A percentile compares a stretch with the other conserved stretches of the same genome.
Evolutionary conservation across 352 stramenopile genomes (phyloP).

Genomic region (Phytophthora tentaculata): DNA sequence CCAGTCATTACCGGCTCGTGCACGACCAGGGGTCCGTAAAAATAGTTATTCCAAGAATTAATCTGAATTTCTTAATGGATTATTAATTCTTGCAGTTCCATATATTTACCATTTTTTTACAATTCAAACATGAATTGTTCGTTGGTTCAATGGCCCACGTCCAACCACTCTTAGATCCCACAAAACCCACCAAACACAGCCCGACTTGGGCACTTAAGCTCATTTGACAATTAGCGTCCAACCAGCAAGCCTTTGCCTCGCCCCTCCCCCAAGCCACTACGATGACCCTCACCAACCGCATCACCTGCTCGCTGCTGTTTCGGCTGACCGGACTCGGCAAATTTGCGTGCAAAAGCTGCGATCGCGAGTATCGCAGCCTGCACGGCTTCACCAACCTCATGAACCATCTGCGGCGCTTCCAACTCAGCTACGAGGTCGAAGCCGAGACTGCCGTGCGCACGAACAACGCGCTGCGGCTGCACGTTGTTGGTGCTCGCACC

Average conservation of each 20-base stretch:
- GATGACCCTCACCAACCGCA: background rate
- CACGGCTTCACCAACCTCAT: constrained; percentile 1
- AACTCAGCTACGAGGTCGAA: background rate
- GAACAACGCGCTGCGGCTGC: background rate
- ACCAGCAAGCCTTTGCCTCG: background rate
- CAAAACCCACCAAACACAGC: background rate
- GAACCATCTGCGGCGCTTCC: background rate
- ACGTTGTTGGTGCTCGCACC: background rate
- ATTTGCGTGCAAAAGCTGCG: background rate
- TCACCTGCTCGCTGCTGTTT: background rate
- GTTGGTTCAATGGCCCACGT: too few relatives aligned
- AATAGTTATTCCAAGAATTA: background rate
- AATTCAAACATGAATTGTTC: background rate
- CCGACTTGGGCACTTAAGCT: background rate
- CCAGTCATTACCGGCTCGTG: too few relatives aligned
- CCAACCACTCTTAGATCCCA: background rate
- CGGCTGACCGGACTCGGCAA: background rate
- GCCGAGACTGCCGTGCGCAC: background rate
- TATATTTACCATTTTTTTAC: background rate
- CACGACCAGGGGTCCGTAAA: background rate
- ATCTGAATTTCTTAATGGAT: background rate
- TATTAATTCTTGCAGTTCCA: background rate
- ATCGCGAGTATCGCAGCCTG: background rate
- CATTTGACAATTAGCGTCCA: background rate
- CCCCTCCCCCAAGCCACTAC: background rate